These are phyloP conservation scores for Thermothielavioides terrestris DNA, from an alignment of 495 filamentous ascomycete genomes.

Conservation along the genomic window DNA sequence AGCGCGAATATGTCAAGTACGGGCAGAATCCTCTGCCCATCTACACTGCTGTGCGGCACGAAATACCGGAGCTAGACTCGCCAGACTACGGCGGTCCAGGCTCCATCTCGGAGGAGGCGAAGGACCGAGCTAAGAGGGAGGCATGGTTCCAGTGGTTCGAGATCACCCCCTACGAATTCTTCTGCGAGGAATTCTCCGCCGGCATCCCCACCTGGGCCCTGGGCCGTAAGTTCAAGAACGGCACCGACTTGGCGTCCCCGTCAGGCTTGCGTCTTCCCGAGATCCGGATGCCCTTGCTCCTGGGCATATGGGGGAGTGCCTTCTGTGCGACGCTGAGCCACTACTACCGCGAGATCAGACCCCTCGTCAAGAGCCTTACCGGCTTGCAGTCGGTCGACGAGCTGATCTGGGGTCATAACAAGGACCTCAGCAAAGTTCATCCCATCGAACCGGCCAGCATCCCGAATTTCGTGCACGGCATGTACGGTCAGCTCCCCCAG, in stretches of 20 bases:
- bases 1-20: slow-evolving; percentile 58
- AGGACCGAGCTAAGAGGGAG: slow-evolving; percentile 59
- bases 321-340: slow-evolving; percentile 93
- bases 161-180: slow-evolving; percentile 90
- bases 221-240: slow-evolving; percentile 70
- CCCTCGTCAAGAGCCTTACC: slow-evolving; percentile 60
- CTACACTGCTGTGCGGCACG: slow-evolving; percentile 89
- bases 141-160: slow-evolving; percentile 99
- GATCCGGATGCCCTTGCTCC: slow-evolving; percentile 64
- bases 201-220: slow-evolving; percentile 94
- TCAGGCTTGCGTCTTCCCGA: slow-evolving; percentile 63
- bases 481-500: slow-evolving; percentile 62
- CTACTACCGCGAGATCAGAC: slow-evolving; percentile 89
- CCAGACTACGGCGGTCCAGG: slow-evolving; percentile 38
- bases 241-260: slow-evolving; percentile 50
- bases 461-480: slow-evolving; percentile 76
- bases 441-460: slow-evolving; percentile 83
- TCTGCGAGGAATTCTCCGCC: slow-evolving; percentile 78
- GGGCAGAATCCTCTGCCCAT: slow-evolving; percentile 85
- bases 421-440: slow-evolving; percentile 80
- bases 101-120: slow-evolving; percentile 38
- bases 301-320: slow-evolving; percentile 91
- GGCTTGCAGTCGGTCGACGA: slow-evolving; percentile 74
- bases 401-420: slow-evolving; percentile 72
- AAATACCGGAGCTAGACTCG: slow-evolving; percentile 63